A percentile compares a stretch with the other conserved stretches of the same genome.
Conservation (phyloP, 495 filamentous ascomycete species). For the Podospora pseudoanserina region DNA sequence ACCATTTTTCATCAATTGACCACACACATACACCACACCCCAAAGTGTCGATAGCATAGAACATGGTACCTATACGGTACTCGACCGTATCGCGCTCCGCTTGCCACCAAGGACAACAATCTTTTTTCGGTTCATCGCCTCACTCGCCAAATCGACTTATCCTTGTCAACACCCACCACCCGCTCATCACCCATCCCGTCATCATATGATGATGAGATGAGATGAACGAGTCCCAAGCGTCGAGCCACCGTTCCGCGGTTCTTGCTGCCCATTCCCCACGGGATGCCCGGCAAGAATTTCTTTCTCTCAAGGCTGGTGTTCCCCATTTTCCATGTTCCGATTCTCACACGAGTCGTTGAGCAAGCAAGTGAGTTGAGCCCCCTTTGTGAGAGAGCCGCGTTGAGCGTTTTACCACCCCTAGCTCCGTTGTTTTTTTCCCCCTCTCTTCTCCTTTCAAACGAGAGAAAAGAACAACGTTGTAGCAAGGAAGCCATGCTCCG, state of each 20-base stretch:
- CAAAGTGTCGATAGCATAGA: neutral
- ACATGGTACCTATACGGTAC: neutral
- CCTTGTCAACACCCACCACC: neutral
- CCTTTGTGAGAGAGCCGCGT: neutral
- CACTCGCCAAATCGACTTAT: neutral
- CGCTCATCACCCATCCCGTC: neutral
- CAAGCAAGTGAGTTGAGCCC: neutral
- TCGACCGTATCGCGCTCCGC: neutral
- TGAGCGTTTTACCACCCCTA: neutral
- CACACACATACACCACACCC: neutral
- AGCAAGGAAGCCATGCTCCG: conserved; percentile 2
- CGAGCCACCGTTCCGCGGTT: neutral
- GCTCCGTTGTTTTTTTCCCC: neutral
- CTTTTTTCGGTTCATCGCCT: neutral
- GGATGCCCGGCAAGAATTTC: neutral
- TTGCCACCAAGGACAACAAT: neutral
- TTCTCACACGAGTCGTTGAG: neutral
- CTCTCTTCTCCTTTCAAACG: neutral
- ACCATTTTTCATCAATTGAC: neutral
- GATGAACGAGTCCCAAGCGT: neutral
- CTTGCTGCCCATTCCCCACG: neutral
- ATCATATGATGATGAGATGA: neutral
- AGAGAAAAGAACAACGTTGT: neutral
- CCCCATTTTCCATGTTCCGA: neutral
- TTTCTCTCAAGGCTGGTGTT: neutral